Base-by-base conservation (phyloP, 768 basidiomycete genomes). In the Jaapia argillacea region DNA sequence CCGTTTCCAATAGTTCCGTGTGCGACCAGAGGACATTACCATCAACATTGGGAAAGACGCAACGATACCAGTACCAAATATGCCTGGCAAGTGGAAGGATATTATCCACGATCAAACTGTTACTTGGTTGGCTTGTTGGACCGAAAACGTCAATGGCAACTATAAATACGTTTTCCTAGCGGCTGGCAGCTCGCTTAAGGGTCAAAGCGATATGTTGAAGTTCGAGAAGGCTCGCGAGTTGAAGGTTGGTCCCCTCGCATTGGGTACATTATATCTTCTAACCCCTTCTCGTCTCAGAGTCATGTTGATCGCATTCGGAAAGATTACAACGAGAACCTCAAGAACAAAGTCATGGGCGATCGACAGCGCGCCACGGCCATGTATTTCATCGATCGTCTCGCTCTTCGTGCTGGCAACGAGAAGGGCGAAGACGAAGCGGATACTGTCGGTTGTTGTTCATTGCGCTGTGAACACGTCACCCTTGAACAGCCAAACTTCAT, bases 351-450 rank as follows among this genome's bases (percentile, higher is more conserved):
- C 46, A 98, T 91, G 86, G 85, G 82, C 6, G 85, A 89, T 50
- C 82, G 96, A 25, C 94, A 98, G 63, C 82, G 94, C 21, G 96
- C 96, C n/a, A 98, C 94, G 1, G 87, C 96, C 13, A 87, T 99
- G 83, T 99, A 99, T 62, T 90, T 99, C 66, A 98, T 99, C 55
- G 96, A 99, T 64, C 79, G 80, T 56, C 74, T 97, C 26, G 96
- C 96, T 26, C 85, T 99, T 60, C 88, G 96, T 73, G 93, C 93
- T 38, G 96, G 96, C 50, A 98, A 98, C 64, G 96, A 99, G 68
- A 99, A 99, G 64, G 96, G 94, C 36, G 96, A 97, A 55, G 96
- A 99, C 52, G 96, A 98, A 63, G 96, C 96, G 1, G 96, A 99
- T 59, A 99, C 96, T 0, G 92, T 98, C 44, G 96, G 96, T 58